Base-by-base conservation (phyloP, 257 asterid species). In the Primulina huaijiensis region DNA sequence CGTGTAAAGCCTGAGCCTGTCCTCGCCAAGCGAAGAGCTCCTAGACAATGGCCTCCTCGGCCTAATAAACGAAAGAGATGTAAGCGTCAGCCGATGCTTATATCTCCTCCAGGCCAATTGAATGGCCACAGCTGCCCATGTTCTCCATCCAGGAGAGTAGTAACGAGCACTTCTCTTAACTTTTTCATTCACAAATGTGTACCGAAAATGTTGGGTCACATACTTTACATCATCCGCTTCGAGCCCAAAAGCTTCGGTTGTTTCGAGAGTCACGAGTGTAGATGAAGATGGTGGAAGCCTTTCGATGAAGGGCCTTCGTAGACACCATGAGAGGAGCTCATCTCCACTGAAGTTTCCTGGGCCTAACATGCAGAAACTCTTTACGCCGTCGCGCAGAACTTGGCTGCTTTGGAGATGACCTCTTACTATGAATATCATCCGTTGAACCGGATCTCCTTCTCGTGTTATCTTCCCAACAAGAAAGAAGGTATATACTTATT, bases 401-500 rank as follows among this genome's bases (percentile, higher is more conserved):
- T 94, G 99, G 88, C 99, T 94, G 85, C 99, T 94, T 43, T 94
- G 99, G 17, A 94, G 93, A 69, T 94, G 99, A 3, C 99, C 99
- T 71, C 99, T 70, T 3, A 91, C 99, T 65, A 94, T 91, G 78
- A 94, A 94, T 30, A 94, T 7, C 97, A 94, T 94, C 68, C 97
- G 78, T 57, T 83, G 96, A 6, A 91, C 96, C 6, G 99, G 99
- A 67, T 94, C 96, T 27, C 99, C 99, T 78, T 94, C 99, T 82
- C 88, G 85, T 1, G 90, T 79, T 62, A 91, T 94, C 98, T 93
- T 62, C 3, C 5, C 66, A 64, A n/a, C 2, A 52, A 21, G 6
- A 17, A 23, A 57, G 10, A 20, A 1, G 8, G 2, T 38, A 31
- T 7, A 21, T 11, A 43, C 1, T 1, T 2, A 62, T 10, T 8